Percentiles rank a stretch among this genome's conserved stretches.
Evolutionary conservation across 2,329 filamentous ascomycete genomes (phyloP).

Genomic region (Huntiella moniliformis): DNA sequence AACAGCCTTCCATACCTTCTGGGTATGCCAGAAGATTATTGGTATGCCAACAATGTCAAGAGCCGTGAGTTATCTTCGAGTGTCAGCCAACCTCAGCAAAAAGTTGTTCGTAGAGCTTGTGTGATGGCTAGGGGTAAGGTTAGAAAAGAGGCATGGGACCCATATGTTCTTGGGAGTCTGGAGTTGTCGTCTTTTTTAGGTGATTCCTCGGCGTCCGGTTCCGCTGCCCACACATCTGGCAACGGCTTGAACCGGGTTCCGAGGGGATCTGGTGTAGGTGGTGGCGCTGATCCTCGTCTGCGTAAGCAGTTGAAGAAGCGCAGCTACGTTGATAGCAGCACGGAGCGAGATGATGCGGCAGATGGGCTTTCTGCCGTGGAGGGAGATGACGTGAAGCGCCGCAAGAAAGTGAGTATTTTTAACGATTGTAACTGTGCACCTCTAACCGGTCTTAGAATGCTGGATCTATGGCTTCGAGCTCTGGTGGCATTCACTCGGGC

Average conservation of each 20-base stretch:
- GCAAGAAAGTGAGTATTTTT: conserved; percentile 38
- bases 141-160: conserved; percentile 13
- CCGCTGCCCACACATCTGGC: conserved; percentile 6
- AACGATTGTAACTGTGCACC: conserved; percentile 16
- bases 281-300: conserved; percentile 25
- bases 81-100: conserved; percentile 25
- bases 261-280: conserved; percentile 1
- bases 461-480: conserved; percentile 24
- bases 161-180: conserved; percentile 12
- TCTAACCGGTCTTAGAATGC: conserved; percentile 30
- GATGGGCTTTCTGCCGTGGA: conserved; percentile 54
- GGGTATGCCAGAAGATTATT: conserved; percentile 34
- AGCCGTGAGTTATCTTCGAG: conserved; percentile 37
- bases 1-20: conserved; percentile 36
- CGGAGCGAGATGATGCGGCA: conserved; percentile 45
- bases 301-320: conserved; percentile 54
- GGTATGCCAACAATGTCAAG: conserved; percentile 34
- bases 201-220: conserved; percentile 5
- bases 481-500: conserved; percentile 30
- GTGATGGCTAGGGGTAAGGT: conserved; percentile 35
- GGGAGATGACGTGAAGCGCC: conserved; percentile 37
- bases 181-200: conserved; percentile 3
- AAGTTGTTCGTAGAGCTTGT: conserved; percentile 30
- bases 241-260: conserved; percentile 2
- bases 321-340: conserved; percentile 56